These are phyloP conservation scores for Prunus campanulata DNA, from an alignment of 306 rosid species.

Conservation along the genomic window DNA sequence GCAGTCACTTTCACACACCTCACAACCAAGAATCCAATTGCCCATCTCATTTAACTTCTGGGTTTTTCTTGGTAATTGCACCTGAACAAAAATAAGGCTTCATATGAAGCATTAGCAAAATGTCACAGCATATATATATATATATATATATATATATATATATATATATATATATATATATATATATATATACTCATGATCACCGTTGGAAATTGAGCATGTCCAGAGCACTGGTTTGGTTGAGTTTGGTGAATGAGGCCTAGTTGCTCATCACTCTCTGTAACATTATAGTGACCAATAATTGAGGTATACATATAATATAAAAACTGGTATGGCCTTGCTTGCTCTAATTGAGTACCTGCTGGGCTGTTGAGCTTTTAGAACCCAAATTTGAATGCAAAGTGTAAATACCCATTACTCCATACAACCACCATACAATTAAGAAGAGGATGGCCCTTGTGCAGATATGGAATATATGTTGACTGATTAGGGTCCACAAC, in stretches of 20 bases:
- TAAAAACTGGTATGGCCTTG: not conserved
- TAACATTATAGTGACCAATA: not conserved
- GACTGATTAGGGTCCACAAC: slow-evolving; percentile 19
- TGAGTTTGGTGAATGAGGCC: not conserved
- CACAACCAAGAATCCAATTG: not conserved
- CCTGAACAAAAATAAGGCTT: not conserved
- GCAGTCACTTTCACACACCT: not conserved
- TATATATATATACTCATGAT: not conserved
- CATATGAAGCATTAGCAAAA: not conserved
- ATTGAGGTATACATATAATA: not conserved
- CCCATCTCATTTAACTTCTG: not conserved
- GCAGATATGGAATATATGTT: slow-evolving; percentile 43
- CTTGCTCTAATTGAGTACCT: slow-evolving; percentile 1
- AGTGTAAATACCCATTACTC: slow-evolving; percentile 60
- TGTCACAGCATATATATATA: not conserved
- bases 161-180: not conserved
- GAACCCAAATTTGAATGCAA: slow-evolving; percentile 49
- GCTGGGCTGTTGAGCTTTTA: slow-evolving; percentile 10
- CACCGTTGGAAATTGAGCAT: slow-evolving; percentile 20
- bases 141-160: not conserved
- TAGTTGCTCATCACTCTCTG: not conserved
- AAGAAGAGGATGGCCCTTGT: slow-evolving; percentile 20
- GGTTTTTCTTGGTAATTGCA: slow-evolving; percentile 11
- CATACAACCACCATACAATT: slow-evolving; percentile 71
- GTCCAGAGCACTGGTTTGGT: not conserved